These are phyloP conservation scores for Dichotomopilus funicola DNA, from an alignment of 2,329 filamentous ascomycete species.

Conservation along the genomic window DNA sequence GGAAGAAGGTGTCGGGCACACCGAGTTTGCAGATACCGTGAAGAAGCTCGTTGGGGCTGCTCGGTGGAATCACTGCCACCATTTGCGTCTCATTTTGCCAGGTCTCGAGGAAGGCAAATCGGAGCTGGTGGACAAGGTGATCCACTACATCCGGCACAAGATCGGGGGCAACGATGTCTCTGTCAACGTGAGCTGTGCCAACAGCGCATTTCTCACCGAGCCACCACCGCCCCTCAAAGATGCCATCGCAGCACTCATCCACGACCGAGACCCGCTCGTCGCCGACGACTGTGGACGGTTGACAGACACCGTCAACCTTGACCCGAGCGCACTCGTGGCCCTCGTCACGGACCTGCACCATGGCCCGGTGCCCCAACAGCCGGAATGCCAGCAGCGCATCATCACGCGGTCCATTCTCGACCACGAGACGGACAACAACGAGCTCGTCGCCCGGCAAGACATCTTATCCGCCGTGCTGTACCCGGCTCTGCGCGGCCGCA, in stretches of 20 bases:
- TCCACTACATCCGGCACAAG: conserved; percentile 20
- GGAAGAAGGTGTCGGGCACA: conserved; percentile 20
- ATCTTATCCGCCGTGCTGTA: conserved; percentile 50
- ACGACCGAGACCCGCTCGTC: conserved; percentile 19
- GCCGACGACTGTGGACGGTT: conserved; percentile 21
- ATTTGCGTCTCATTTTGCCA: conserved; percentile 26
- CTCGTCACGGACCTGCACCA: conserved; percentile 70
- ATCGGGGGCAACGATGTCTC: conserved; percentile 20
- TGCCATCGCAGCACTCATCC: conserved; percentile 22
- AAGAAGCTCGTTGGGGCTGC: conserved; percentile 27
- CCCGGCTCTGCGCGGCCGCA: conserved; percentile 49
- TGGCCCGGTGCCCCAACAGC: conserved; percentile 29
- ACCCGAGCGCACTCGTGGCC: conserved; percentile 65
- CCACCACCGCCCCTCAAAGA: conserved; percentile 17
- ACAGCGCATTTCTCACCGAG: conserved; percentile 20
- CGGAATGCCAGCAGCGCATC: conserved; percentile 50
- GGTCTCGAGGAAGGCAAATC: conserved; percentile 24
- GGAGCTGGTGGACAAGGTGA: conserved; percentile 24
- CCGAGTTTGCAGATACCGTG: conserved; percentile 24
- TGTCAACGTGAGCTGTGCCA: conserved; percentile 25
- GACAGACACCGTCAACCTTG: conserved; percentile 46
- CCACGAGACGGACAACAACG: conserved; percentile 51
- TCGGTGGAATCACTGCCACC: conserved; percentile 25
- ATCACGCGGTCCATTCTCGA: conserved; percentile 48
- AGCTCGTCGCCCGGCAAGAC: conserved; percentile 30